These are phyloP conservation scores for Tylopilus felleus DNA, from an alignment of 768 basidiomycete species.

Conservation along the genomic window DNA sequence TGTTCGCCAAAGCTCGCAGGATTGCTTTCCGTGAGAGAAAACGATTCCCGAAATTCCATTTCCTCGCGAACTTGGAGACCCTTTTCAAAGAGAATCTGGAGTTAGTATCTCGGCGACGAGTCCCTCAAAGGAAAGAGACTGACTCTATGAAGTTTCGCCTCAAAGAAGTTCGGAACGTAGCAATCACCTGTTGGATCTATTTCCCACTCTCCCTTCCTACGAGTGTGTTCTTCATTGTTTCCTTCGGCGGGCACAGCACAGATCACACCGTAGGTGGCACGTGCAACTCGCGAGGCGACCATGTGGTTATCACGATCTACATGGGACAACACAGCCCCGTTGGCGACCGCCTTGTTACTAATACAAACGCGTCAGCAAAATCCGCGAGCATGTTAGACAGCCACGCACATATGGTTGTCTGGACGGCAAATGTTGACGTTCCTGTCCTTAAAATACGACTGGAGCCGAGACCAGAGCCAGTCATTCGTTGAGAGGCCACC, in stretches of 20 bases:
- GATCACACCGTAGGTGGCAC: neutral
- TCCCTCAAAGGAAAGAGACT: neutral
- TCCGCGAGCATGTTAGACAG: neutral
- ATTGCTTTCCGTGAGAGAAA: constrained; percentile 1
- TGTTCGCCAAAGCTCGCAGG: constrained; percentile 3
- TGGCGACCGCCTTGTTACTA: neutral
- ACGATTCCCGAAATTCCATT: constrained; percentile 11
- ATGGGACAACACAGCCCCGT: neutral
- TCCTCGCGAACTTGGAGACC: neutral
- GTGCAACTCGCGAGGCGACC: neutral
- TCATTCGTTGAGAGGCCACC: neutral
- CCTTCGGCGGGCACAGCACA: neutral
- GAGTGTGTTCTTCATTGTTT: neutral
- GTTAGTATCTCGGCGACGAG: no score
- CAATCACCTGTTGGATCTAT: constrained; percentile 1
- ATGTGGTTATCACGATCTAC: neutral
- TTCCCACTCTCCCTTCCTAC: constrained; percentile 5
- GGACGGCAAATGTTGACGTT: neutral
- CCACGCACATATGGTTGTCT: neutral
- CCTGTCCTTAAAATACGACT: neutral
- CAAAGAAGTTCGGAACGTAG: constrained; percentile 15
- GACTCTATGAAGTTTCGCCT: constrained; percentile 3
- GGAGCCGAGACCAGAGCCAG: neutral
- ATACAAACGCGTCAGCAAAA: neutral
- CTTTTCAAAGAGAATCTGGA: neutral